A percentile compares a stretch with the other conserved stretches of the same genome.
Evolutionary conservation across 768 basidiomycete genomes (phyloP).

Genomic region (Leccinum uliginosum): DNA sequence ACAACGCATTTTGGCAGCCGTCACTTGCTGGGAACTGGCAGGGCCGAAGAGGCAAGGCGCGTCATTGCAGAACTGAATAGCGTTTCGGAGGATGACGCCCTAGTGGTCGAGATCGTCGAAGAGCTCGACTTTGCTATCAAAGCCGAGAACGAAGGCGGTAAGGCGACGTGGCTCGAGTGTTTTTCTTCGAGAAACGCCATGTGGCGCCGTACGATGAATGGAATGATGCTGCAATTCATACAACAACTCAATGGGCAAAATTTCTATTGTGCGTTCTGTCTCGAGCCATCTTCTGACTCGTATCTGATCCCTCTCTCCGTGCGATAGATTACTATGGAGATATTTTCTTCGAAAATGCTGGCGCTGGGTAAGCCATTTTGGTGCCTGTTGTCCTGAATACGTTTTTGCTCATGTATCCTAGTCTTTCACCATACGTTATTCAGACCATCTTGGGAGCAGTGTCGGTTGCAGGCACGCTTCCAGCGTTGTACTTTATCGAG

Average conservation of each 20-base stretch:
- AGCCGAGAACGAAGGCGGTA: conserved; percentile 76
- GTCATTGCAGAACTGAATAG: conserved; percentile 67
- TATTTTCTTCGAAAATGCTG: conserved; percentile 74
- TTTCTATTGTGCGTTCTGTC: conserved; percentile 57
- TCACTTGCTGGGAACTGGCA: conserved; percentile 60
- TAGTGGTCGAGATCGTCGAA: conserved; percentile 57
- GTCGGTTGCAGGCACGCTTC: conserved; percentile 67
- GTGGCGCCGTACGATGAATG: conserved; percentile 71
- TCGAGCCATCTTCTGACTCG: background rate
- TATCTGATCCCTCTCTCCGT: background rate
- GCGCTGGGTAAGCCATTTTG: conserved; percentile 44
- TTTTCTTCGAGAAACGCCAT: conserved; percentile 65
- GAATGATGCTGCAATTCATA: conserved; percentile 82
- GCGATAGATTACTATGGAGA: conserved; percentile 74
- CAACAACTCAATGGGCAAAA: conserved; percentile 81
- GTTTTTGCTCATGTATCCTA: conserved; percentile 15
- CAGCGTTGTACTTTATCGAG: conserved; percentile 67
- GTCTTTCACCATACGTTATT: conserved; percentile 68
- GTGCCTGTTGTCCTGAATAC: background rate
- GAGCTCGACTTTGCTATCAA: conserved; percentile 64
- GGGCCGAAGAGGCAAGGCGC: conserved; percentile 48
- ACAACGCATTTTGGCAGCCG: conserved; percentile 40
- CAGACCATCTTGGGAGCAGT: conserved; percentile 73
- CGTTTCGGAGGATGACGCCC: conserved; percentile 50
- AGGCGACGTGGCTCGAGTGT: conserved; percentile 75